Percentiles rank a stretch among this genome's conserved stretches.
Evolutionary conservation across 164 flowering plant species (phyloP).

Genomic region (Brasenia schreberi): DNA sequence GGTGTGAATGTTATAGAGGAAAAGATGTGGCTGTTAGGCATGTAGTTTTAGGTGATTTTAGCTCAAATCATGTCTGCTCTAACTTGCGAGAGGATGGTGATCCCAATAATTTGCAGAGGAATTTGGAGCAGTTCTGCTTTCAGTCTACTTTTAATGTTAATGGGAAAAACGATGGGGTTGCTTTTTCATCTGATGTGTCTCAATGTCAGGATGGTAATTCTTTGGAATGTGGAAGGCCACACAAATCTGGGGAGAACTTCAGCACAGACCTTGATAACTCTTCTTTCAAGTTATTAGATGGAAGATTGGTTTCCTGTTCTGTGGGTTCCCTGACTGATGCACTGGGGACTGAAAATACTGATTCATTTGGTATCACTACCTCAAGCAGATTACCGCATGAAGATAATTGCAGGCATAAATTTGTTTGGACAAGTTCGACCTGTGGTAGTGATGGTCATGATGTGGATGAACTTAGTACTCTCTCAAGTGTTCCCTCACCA

Average conservation of each 20-base stretch:
- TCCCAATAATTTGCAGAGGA: constrained; percentile 22
- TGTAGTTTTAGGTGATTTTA: constrained; percentile 16
- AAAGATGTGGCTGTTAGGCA: constrained; percentile 11
- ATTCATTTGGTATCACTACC: constrained; percentile 18
- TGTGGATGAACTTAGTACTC: constrained; percentile 12
- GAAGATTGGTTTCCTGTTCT: constrained; percentile 40
- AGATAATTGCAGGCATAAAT: constrained; percentile 7
- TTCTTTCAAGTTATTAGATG: constrained; percentile 26
- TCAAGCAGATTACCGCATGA: constrained; percentile 19
- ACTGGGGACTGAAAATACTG: constrained; percentile 4
- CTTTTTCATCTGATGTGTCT: constrained; percentile 11
- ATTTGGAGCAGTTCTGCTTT: constrained; percentile 39
- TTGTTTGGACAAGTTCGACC: background rate
- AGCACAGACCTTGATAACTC: constrained; percentile 29
- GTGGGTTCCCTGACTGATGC: constrained; percentile 18
- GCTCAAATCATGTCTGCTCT: constrained; percentile 11
- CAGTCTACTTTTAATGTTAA: constrained; percentile 34
- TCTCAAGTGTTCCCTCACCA: constrained; percentile 22
- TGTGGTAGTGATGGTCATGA: constrained; percentile 14
- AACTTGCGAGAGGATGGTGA: constrained; percentile 5
- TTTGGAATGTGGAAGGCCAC: constrained; percentile 12
- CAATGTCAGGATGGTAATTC: constrained; percentile 11
- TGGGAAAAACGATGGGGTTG: constrained; percentile 9
- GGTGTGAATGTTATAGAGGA: constrained; percentile 15
- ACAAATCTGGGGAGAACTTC: constrained; percentile 12